Base-by-base conservation (phyloP, 345 rosid genomes). In the Odontarrhena argentea region DNA sequence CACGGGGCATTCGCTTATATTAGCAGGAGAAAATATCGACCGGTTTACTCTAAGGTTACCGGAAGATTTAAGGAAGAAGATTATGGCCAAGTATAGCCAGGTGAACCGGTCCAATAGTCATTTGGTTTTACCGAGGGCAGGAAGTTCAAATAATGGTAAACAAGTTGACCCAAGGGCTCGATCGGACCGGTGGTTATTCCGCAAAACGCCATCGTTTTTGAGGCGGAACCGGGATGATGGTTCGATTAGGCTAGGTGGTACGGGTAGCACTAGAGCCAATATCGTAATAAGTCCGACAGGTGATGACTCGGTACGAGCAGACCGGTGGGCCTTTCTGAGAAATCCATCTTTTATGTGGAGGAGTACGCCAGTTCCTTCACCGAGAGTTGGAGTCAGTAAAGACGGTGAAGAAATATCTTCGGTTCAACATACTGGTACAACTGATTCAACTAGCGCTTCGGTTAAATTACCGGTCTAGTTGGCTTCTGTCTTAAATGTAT, bases 1-100 rank as follows among this genome's bases (percentile, higher is more conserved):
- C 5, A 94, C 97, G 13, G 99, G 99, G 0, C 99, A 94, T 60
- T 91, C 96, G 7, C 57, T 87, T 69, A 73, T 94, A n/a, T 88
- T 84, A 12, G 96, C 95, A 1, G 97, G 99, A 2, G 93, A 88
- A 47, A 81, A 84, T 61, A 84, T 84, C 0, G 99, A 94, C 49
- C 82, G 97, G 67, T 94, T 88, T 83, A 94, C 96, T 6, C 49
- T 94, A 24, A 70, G 80, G 34, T 38, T 94, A 47, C 96, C 97
- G 28, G 87, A 25, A 22, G 96, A 87, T 15, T 83, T 94, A 9
- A 75, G 97, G 71, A 86, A 88, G 70, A 87, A 85, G 34, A 65
- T 94, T 26, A 69, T 87, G 76, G 65, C 85, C 79, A 80, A 56
- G 69, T 81, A 85, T 77, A 73, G 22, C 22, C 22, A 81, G 61